Evolutionary conservation across 495 filamentous ascomycete genomes (phyloP).

Genomic region (Penicillium coffeae): DNA sequence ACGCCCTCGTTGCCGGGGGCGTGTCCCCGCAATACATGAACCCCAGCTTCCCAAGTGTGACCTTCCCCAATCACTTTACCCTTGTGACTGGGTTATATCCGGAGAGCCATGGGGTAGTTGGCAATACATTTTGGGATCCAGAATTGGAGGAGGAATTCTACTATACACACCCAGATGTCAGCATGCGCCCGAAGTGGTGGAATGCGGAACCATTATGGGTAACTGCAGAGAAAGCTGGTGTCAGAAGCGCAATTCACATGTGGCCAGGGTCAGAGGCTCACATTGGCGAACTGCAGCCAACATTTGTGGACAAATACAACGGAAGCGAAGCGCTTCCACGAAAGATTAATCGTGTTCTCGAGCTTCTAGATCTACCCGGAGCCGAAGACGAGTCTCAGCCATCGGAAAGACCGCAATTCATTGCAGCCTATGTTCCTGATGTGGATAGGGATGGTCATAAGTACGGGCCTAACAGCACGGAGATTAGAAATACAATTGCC

Average conservation of each 20-base stretch:
- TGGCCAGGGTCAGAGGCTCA: slow-evolving; percentile 95
- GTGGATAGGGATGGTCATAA: slow-evolving; percentile 82
- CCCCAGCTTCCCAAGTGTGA: slow-evolving; percentile 92
- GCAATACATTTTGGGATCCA: slow-evolving; percentile 92
- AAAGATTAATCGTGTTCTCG: slow-evolving; percentile 75
- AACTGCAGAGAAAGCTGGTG: slow-evolving; percentile 74
- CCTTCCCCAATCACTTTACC: slow-evolving; percentile 97
- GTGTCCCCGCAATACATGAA: slow-evolving; percentile 88
- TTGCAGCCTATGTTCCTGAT: slow-evolving; percentile 91
- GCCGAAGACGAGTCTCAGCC: slow-evolving; percentile 42
- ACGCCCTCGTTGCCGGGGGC: slow-evolving; percentile 72
- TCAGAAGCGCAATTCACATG: slow-evolving; percentile 88
- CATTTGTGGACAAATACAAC: slow-evolving; percentile 80
- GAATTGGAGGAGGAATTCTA: slow-evolving; percentile 72
- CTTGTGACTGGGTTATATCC: slow-evolving; percentile 90
- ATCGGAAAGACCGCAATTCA: slow-evolving; percentile 69
- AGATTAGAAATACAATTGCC: slow-evolving; percentile 70
- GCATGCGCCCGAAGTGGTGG: slow-evolving; percentile 89
- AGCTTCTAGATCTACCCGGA: slow-evolving; percentile 77
- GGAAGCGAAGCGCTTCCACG: slow-evolving; percentile 63
- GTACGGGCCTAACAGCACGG: slow-evolving; percentile 91
- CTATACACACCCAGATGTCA: slow-evolving; percentile 70
- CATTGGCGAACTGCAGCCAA: slow-evolving; percentile 59
- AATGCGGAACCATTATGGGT: slow-evolving; percentile 88
- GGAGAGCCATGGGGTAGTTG: slow-evolving; percentile 88